Percentiles rank a stretch among this genome's conserved stretches.
These are phyloP conservation scores for Clarireedia paspali DNA, from an alignment of 2,329 filamentous ascomycete species.

Conservation along the genomic window DNA sequence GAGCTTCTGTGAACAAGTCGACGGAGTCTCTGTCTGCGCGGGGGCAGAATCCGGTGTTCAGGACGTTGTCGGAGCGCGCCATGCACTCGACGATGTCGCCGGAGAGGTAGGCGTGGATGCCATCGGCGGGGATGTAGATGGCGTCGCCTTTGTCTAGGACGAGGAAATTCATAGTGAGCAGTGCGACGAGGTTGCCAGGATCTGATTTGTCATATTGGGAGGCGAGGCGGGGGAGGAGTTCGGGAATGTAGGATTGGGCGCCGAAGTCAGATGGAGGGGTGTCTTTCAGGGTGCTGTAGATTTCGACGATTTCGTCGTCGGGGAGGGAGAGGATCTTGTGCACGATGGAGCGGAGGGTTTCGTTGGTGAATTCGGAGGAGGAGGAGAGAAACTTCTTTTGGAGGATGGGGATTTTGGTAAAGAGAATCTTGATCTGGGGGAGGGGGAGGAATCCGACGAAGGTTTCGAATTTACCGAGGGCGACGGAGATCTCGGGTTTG, in stretches of 20 bases:
- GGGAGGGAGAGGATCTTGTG: conserved; percentile 35
- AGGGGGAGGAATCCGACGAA: conserved; percentile 70
- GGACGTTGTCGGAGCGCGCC: conserved; percentile 90
- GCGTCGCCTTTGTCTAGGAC: conserved; percentile 66
- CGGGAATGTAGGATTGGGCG: conserved; percentile 48
- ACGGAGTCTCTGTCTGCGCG: conserved; percentile 54
- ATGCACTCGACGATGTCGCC: conserved; percentile 98
- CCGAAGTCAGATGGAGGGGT: conserved; percentile 41
- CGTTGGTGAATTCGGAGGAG: conserved; percentile 37
- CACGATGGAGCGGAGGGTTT: conserved; percentile 47
- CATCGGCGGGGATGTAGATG: conserved; percentile 88
- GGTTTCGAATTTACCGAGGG: conserved; percentile 63
- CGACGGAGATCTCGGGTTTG: conserved; percentile 73
- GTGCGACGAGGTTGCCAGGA: conserved; percentile 59
- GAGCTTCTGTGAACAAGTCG: conserved; percentile 52
- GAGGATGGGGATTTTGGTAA: conserved; percentile 31
- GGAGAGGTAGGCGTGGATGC: conserved; percentile 89
- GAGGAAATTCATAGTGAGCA: conserved; percentile 69
- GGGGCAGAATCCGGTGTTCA: conserved; percentile 69
- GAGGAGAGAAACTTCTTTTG: conserved; percentile 6
- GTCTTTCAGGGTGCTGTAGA: conserved; percentile 43
- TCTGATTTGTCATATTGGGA: conserved; percentile 57
- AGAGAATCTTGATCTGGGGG: conserved; percentile 47
- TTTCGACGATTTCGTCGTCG: conserved; percentile 36
- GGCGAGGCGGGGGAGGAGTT: conserved; percentile 56